Evolutionary conservation across 2,329 filamentous ascomycete genomes (phyloP), one percentile per base, ranked within the genome.

Genomic region (Ciborinia camelliae): DNA sequence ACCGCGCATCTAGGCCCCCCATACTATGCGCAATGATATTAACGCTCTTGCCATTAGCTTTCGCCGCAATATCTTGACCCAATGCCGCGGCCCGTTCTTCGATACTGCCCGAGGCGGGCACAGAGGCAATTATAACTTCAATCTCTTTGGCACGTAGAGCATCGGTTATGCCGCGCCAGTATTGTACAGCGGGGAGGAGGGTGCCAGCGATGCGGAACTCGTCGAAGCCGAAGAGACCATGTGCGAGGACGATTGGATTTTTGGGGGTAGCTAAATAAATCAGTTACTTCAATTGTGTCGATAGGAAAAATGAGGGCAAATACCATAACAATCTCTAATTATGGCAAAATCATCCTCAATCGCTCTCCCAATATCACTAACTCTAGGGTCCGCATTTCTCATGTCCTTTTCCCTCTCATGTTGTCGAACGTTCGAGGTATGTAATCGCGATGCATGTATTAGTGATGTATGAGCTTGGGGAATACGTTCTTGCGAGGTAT

Each of bases 11-110:
- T 4, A 89, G 79, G 2, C 86, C 86, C 55, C 86, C 85, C 85
- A 88, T 88, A 69, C 81, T 84, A 77, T 92, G 90, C 48, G 85
- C 85, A 26, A 92, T 81, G 66, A 97, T 90, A 73, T 91, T 91
- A 69, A 97, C 91, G 59, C 87, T 84, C 66, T 77, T 78, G 23
- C 79, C 80, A 28, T 75, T 70, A 1, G 82, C 79, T 62, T 72
- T 75, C 28, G 75, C 71, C 55, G 79, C 79, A 65, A 89, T 87
- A 67, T 84, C 80, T 68, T 77, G 72, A 39, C 81, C 80, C n/a
- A 89, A 80, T 70, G 81, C 81, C 65, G 81, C 80, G 32, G 86
- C 86, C 63, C 86, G 82, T 66, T 83, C 79, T 74, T 85, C 82
- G 72, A 89, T 88, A 65, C 81, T 84, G 45, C 81, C 82, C 4